These are phyloP conservation scores for Dipteronia sinensis DNA, from an alignment of 345 rosid species.

Conservation along the genomic window DNA sequence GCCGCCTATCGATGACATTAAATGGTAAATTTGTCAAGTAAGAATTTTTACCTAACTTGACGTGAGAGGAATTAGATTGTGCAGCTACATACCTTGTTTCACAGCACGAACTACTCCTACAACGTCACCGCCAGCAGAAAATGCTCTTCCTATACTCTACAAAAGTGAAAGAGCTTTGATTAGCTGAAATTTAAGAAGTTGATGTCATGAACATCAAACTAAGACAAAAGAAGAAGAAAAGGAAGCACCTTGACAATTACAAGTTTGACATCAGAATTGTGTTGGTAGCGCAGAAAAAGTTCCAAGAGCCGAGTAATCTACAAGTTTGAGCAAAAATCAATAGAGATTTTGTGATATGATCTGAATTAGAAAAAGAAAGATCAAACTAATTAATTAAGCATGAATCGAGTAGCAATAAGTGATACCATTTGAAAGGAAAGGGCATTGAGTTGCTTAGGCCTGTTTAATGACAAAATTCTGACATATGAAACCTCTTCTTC, in stretches of 20 bases:
- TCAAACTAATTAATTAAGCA: background rate
- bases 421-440: constrained; percentile 59
- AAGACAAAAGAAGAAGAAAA: background rate
- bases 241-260: constrained; percentile 65
- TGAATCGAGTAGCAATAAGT: background rate
- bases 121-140: constrained; percentile 87
- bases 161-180: background rate
- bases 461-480: constrained; percentile 64
- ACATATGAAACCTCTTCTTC: constrained; percentile 54
- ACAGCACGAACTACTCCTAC: constrained; percentile 54
- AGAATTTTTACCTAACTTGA: background rate
- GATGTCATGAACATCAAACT: background rate
- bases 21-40: background rate
- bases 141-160: constrained; percentile 79
- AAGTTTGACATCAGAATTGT: constrained; percentile 61
- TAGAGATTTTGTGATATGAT: background rate
- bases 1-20: constrained; percentile 38
- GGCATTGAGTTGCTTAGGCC: constrained; percentile 77
- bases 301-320: constrained; percentile 61
- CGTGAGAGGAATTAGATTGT: background rate
- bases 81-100: constrained; percentile 34
- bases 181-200: no score
- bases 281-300: constrained; percentile 59
- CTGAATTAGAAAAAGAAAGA: background rate
- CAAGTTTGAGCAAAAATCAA: constrained; percentile 2